Evolutionary conservation across 345 rosid genomes (phyloP).

Genomic region (Tarenaya hassleriana): DNA sequence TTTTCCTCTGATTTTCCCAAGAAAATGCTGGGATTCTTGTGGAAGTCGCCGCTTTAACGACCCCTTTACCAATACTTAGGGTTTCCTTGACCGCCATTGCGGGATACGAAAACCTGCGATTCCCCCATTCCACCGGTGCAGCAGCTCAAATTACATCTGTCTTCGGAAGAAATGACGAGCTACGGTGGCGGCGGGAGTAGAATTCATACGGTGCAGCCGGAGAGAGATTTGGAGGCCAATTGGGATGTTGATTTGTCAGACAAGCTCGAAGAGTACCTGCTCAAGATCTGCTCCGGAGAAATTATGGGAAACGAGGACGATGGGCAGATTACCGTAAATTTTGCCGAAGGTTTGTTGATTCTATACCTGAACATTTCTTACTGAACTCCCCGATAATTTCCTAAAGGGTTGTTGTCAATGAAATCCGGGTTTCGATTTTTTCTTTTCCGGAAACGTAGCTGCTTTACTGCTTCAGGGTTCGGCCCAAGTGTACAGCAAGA

Average conservation of each 20-base stretch:
- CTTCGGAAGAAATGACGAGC: conserved; percentile 27
- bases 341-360: conserved; percentile 74
- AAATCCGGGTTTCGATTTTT: conserved; percentile 8
- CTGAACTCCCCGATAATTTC: background rate
- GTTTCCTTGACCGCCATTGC: too few relatives aligned
- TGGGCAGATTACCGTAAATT: conserved; percentile 47
- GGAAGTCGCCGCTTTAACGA: too few relatives aligned
- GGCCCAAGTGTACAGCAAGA: conserved; percentile 91
- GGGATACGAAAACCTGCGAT: background rate
- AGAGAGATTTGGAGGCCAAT: conserved; percentile 82
- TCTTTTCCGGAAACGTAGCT: conserved; percentile 46
- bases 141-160: conserved; percentile 1
- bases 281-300: conserved; percentile 84
- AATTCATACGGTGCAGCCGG: conserved; percentile 68
- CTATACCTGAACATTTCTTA: background rate
- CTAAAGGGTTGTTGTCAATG: background rate
- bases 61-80: too few relatives aligned
- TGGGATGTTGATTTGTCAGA: conserved; percentile 88
- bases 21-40: too few relatives aligned
- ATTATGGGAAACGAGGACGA: conserved; percentile 42
- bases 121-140: background rate
- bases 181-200: conserved; percentile 31
- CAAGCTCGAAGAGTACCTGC: conserved; percentile 82
- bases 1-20: too few relatives aligned
- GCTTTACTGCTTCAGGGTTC: conserved; percentile 98